These are phyloP conservation scores for Candida sp. DNA, from an alignment of 1,139 yeast species.

Conservation along the genomic window DNA sequence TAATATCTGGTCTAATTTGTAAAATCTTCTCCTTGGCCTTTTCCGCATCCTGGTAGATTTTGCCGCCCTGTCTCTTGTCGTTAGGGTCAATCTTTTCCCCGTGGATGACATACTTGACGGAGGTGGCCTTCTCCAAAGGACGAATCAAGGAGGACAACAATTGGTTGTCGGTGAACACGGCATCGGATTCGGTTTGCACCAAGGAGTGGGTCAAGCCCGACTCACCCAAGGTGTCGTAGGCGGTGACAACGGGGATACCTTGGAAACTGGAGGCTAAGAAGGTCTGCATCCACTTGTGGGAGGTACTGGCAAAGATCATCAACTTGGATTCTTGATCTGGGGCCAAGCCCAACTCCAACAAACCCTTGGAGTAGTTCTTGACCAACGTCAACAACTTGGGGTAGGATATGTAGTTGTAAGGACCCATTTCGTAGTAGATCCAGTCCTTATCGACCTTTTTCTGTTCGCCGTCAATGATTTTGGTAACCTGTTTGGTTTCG, in stretches of 20 bases:
- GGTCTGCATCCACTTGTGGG: conserved; percentile 90
- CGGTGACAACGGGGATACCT: conserved; percentile 88
- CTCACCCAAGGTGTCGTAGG: conserved; percentile 96
- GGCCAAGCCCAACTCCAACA: conserved; percentile 71
- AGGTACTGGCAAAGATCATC: conserved; percentile 87
- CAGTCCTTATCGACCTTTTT: conserved; percentile 80
- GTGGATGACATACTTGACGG: conserved; percentile 73
- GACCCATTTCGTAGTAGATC: conserved; percentile 81
- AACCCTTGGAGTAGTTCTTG: conserved; percentile 72
- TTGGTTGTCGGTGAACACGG: conserved; percentile 82
- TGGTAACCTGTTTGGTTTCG: conserved; percentile 77
- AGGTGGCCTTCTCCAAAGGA: conserved; percentile 70
- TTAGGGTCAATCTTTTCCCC: conserved; percentile 61
- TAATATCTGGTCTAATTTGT: conserved; percentile 77
- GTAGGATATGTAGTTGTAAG: conserved; percentile 70
- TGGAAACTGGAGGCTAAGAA: conserved; percentile 81
- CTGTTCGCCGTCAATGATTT: conserved; percentile 78
- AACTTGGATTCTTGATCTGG: conserved; percentile 66
- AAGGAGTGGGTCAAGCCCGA: conserved; percentile 89
- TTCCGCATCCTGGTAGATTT: conserved; percentile 56
- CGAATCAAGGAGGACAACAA: conserved; percentile 67
- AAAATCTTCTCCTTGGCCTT: conserved; percentile 61
- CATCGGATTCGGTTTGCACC: conserved; percentile 77
- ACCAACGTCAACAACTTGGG: conserved; percentile 56
- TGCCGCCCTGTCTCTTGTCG: conserved; percentile 70